Percentiles rank a stretch among this genome's conserved stretches.
These are phyloP conservation scores for Colletotrichum sp. DNA, from an alignment of 2,329 filamentous ascomycete species.

Conservation along the genomic window DNA sequence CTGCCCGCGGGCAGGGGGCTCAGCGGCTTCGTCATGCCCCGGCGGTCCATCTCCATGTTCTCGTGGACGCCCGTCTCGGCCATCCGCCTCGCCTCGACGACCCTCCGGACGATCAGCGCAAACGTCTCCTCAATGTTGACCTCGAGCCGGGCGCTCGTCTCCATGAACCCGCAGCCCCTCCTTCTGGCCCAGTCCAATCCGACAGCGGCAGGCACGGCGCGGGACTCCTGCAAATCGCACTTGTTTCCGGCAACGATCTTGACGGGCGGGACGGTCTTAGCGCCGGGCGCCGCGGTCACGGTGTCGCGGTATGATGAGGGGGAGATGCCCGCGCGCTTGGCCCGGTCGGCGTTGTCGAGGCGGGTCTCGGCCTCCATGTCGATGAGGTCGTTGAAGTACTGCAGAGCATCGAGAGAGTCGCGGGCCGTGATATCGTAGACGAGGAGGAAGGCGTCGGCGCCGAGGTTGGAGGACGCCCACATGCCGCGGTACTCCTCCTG, in stretches of 20 bases:
- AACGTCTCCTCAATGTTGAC: conserved; percentile 93
- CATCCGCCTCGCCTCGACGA: conserved; percentile 60
- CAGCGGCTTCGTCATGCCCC: conserved; percentile 63
- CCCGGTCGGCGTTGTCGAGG: conserved; percentile 65
- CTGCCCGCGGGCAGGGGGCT: conserved; percentile 51
- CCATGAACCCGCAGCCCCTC: conserved; percentile 84
- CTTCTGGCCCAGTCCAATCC: conserved; percentile 80
- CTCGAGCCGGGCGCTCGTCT: conserved; percentile 83
- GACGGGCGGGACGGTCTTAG: conserved; percentile 69
- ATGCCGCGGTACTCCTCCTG: conserved; percentile 90
- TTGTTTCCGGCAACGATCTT: conserved; percentile 90
- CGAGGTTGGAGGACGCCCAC: conserved; percentile 81
- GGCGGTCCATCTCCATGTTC: conserved; percentile 48
- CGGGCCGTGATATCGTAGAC: conserved; percentile 85
- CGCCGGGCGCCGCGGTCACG: conserved; percentile 38
- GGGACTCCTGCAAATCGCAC: conserved; percentile 76
- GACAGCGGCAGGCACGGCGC: conserved; percentile 71
- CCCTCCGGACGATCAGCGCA: conserved; percentile 69
- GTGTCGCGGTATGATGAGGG: conserved; percentile 32
- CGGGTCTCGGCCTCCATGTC: conserved; percentile 80
- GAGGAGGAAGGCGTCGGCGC: conserved; percentile 82
- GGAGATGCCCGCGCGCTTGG: conserved; percentile 47
- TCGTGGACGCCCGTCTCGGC: conserved; percentile 53
- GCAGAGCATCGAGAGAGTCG: conserved; percentile 72
- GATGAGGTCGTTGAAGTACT: conserved; percentile 84